Percentiles rank a stretch among this genome's conserved stretches.
Evolutionary conservation across 2,329 filamentous ascomycete species (phyloP).

Genomic region (Phyllosticta capitalensis): DNA sequence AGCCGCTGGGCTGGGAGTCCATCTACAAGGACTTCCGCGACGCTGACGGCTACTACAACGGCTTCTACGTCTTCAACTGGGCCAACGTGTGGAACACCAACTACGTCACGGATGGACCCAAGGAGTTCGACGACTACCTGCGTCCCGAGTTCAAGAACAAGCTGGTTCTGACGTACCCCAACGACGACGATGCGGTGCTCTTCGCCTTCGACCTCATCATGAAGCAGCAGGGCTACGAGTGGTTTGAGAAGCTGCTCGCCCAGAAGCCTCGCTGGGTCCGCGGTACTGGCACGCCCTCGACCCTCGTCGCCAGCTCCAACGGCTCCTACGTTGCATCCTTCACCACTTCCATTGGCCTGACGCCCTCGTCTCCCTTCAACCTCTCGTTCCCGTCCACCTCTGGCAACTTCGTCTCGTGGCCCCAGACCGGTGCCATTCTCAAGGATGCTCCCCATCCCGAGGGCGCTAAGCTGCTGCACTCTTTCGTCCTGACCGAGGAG

Average conservation of each 20-base stretch:
- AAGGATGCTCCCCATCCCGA: conserved; percentile 42
- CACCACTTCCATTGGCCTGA: conserved; percentile 8
- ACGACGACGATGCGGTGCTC: conserved; percentile 49
- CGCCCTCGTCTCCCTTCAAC: conserved; percentile 8
- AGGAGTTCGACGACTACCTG: conserved; percentile 36
- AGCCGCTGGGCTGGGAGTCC: conserved; percentile 37
- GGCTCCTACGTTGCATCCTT: conserved; percentile 17
- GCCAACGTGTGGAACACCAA: conserved; percentile 31
- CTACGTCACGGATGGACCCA: conserved; percentile 24
- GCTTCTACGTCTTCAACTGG: conserved; percentile 28
- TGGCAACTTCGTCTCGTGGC: conserved; percentile 40
- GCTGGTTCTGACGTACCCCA: conserved; percentile 46
- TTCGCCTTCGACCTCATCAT: conserved; percentile 33
- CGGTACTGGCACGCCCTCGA: conserved; percentile 37
- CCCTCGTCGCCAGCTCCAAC: conserved; percentile 23
- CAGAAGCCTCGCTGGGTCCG: conserved; percentile 47
- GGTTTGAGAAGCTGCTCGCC: conserved; percentile 39
- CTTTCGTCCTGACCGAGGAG: conserved; percentile 37
- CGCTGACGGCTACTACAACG: conserved; percentile 34
- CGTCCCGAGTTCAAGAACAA: conserved; percentile 45
- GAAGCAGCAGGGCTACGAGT: conserved; percentile 33
- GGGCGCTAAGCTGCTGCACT: conserved; percentile 42
- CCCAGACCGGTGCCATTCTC: conserved; percentile 41
- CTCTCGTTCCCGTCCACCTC: conserved; percentile 22
- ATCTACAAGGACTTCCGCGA: conserved; percentile 37